Conservation (phyloP, 495 filamentous ascomycete species). For the Clavariopsis aquatica region DNA sequence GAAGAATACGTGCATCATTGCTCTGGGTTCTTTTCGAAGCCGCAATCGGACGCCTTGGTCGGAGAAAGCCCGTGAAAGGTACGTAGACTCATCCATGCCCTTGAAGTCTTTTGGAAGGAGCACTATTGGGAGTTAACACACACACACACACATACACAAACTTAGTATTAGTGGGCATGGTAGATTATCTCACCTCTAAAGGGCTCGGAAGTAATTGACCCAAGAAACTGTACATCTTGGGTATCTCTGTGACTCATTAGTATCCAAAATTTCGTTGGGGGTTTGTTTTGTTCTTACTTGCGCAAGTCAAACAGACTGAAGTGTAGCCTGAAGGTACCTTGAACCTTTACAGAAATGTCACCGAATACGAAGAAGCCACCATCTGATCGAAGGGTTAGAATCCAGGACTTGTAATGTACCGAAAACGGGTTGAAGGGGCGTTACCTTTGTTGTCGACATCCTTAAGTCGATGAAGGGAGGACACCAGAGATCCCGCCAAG, state of each 20-base stretch:
- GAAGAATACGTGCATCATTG: constrained; percentile 21
- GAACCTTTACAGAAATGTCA: constrained; percentile 81
- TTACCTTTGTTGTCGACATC: constrained; percentile 77
- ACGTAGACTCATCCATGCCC: constrained; percentile 88
- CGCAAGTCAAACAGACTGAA: constrained; percentile 87
- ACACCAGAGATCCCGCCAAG: constrained; percentile 80
- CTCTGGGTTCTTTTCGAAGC: constrained; percentile 64
- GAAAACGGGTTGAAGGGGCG: neutral
- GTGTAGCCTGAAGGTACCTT: constrained; percentile 75
- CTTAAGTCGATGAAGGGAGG: constrained; percentile 90
- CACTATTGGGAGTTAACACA: constrained; percentile 48
- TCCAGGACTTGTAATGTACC: neutral
- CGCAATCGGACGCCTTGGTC: constrained; percentile 92
- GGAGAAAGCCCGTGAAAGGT: constrained; percentile 87
- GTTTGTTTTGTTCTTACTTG: constrained; percentile 55
- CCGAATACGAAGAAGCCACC: constrained; percentile 97
- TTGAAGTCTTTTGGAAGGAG: constrained; percentile 77
- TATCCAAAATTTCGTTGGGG: neutral
- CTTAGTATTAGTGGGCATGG: constrained; percentile 36
- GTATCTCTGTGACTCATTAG: constrained; percentile 47
- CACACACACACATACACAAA: too few species aligned
- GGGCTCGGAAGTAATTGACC: constrained; percentile 67
- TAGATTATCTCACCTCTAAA: constrained; percentile 62
- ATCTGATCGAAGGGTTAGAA: constrained; percentile 52
- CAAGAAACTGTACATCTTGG: constrained; percentile 63